Evolutionary conservation across 2,329 filamentous ascomycete species (phyloP).

Genomic region (Pseudogymnoascus sp.): DNA sequence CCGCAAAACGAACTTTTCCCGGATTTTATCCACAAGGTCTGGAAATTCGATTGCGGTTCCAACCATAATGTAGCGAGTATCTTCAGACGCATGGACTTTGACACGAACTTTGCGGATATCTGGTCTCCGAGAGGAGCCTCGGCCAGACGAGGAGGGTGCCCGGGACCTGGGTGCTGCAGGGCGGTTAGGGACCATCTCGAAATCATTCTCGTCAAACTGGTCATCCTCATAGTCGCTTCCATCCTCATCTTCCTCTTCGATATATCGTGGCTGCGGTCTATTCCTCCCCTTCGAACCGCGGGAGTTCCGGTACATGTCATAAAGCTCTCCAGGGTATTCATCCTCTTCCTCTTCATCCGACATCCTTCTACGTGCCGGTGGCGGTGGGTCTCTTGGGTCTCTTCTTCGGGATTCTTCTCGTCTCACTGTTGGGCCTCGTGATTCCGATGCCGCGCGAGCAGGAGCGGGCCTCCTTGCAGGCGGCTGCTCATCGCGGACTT

Average conservation of each 20-base stretch:
- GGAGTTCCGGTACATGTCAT: slow-evolving; percentile 58
- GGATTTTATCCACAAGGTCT: slow-evolving; percentile 72
- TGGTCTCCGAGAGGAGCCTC: slow-evolving; percentile 52
- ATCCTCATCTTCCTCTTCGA: slow-evolving; percentile 74
- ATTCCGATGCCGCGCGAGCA: slow-evolving; percentile 44
- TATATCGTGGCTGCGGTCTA: slow-evolving; percentile 53
- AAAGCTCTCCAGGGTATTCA: slow-evolving; percentile 51
- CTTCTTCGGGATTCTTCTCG: slow-evolving; percentile 24
- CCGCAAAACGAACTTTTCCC: slow-evolving; percentile 77
- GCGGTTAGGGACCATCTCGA: slow-evolving; percentile 66
- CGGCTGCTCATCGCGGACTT: slow-evolving; percentile 26
- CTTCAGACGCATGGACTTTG: slow-evolving; percentile 77
- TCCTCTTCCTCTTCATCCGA: slow-evolving; percentile 44
- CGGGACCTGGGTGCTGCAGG: slow-evolving; percentile 38
- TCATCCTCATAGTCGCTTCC: slow-evolving; percentile 65
- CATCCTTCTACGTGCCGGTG: slow-evolving; percentile 23
- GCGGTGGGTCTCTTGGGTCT: slow-evolving; percentile 24
- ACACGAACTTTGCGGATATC: slow-evolving; percentile 75
- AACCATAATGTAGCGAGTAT: slow-evolving; percentile 90
- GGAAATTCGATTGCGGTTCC: slow-evolving; percentile 64
- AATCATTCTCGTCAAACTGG: slow-evolving; percentile 68
- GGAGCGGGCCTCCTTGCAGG: slow-evolving; percentile 35
- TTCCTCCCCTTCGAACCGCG: slow-evolving; percentile 34
- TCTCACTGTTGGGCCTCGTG: slow-evolving; percentile 36
- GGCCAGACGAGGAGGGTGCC: slow-evolving; percentile 33